Conservation (phyloP, 169 alveolate genomes). For the Cystoisospora suis region DNA sequence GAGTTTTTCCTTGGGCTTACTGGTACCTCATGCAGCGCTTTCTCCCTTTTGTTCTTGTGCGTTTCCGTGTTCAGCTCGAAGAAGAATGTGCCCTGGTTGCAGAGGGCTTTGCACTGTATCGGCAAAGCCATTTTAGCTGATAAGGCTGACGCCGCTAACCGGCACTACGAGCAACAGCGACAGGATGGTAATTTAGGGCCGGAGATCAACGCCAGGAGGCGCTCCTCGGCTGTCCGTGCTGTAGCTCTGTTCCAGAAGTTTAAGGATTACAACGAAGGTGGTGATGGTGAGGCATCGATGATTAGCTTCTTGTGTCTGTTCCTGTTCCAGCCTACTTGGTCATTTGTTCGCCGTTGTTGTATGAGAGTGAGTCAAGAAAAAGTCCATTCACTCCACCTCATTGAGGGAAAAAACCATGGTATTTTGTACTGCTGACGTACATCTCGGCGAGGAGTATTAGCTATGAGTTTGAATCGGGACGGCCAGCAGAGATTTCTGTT, state of each 20-base stretch:
- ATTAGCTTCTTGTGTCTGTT: no score
- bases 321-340: no score
- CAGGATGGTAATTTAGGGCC: slow-evolving; percentile 37
- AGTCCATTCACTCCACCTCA: no score
- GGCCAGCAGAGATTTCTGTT: no score
- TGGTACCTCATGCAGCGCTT: no score
- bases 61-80: neutral
- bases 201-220: slow-evolving; percentile 58
- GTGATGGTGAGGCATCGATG: slow-evolving; percentile 26
- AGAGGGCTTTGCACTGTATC: slow-evolving; percentile 81
- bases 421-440: no score
- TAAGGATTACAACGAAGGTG: slow-evolving; percentile 77
- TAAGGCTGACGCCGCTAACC: slow-evolving; percentile 84
- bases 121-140: slow-evolving; percentile 83
- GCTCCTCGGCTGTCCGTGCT: slow-evolving; percentile 85
- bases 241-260: slow-evolving; percentile 87
- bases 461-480: no score
- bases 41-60: neutral
- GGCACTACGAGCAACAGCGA: slow-evolving; percentile 78
- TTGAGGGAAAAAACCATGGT: no score
- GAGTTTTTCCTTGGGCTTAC: no score
- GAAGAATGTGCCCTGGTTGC: slow-evolving; percentile 76
- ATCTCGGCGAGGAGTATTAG: no score
- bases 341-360: no score
- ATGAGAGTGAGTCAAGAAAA: no score